Conservation (phyloP, 2,329 filamentous ascomycete genomes). For the Sporothrix luriei region DNA sequence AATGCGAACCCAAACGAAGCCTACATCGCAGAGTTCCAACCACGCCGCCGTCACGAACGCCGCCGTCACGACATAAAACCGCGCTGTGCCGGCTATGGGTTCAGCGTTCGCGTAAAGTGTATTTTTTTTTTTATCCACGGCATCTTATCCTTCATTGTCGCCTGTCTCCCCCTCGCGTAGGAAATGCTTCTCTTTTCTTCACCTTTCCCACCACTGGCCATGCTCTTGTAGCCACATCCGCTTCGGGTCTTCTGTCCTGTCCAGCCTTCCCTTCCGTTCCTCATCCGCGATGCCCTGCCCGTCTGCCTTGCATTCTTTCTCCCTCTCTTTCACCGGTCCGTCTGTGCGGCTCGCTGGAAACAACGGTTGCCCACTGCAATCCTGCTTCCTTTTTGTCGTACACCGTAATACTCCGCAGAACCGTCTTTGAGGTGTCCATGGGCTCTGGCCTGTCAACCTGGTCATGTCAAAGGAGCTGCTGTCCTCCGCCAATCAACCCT, state of each 20-base stretch:
- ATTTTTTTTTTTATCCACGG: background rate
- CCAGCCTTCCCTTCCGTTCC: background rate
- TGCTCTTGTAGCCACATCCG: background rate
- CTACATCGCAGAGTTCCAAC: too few relatives aligned
- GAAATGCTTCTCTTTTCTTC: background rate
- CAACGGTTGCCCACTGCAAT: background rate
- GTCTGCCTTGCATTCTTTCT: background rate
- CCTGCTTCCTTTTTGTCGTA: background rate
- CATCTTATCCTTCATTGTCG: background rate
- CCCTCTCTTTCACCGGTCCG: conserved; percentile 5
- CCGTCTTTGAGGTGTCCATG: background rate
- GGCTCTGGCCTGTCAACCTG: background rate
- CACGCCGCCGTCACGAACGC: too few relatives aligned
- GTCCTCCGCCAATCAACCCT: background rate
- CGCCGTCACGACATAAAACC: background rate
- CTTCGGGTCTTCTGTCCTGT: background rate
- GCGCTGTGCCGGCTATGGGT: background rate
- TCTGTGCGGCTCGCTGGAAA: conserved; percentile 3
- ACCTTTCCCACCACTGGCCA: background rate
- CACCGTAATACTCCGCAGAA: background rate
- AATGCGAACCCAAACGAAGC: too few relatives aligned
- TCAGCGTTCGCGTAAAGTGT: background rate
- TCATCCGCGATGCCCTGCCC: background rate
- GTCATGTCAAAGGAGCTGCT: background rate
- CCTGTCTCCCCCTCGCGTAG: background rate